Evolutionary conservation across 208 protist species (phyloP).

Genomic region (Crithidia thermophila): DNA sequence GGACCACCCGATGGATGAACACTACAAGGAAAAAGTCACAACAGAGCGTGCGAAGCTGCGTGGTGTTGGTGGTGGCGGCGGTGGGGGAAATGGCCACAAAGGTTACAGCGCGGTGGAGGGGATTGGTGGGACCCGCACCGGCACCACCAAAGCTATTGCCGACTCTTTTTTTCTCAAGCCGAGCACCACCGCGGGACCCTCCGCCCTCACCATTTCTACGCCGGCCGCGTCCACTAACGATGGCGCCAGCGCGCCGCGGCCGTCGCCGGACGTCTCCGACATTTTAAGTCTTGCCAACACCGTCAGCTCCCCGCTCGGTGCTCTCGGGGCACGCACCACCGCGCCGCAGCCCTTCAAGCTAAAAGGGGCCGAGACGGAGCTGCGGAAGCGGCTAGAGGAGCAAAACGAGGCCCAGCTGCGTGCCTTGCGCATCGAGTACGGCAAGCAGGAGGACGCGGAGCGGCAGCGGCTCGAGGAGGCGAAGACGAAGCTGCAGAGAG

Average conservation of each 20-base stretch:
- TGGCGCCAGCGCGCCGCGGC: constrained; percentile 15
- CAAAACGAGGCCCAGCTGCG: constrained; percentile 50
- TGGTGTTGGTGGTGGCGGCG: not conserved
- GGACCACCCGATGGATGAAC: constrained; percentile 94
- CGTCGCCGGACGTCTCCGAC: constrained; percentile 24
- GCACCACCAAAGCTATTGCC: constrained; percentile 49
- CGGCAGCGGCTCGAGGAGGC: constrained; percentile 29
- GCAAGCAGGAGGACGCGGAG: constrained; percentile 30
- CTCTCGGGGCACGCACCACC: not conserved
- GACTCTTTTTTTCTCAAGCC: constrained; percentile 35
- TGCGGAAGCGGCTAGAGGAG: constrained; percentile 59
- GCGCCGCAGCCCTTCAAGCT: constrained; percentile 20
- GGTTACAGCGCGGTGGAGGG: not conserved
- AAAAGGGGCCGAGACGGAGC: constrained; percentile 58
- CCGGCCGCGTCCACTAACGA: not conserved
- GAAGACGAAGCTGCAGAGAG: constrained; percentile 16
- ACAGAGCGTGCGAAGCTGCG: constrained; percentile 49
- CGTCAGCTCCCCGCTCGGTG: not conserved
- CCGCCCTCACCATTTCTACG: not conserved
- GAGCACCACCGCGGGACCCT: not conserved
- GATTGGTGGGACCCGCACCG: not conserved
- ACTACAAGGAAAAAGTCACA: constrained; percentile 79
- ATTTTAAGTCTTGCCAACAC: constrained; percentile 17
- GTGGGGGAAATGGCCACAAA: not conserved
- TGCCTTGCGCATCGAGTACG: constrained; percentile 38